phyloP scores from a whole-genome alignment of 1,139 yeast genomes.

The Yarrowia galli region DNA sequence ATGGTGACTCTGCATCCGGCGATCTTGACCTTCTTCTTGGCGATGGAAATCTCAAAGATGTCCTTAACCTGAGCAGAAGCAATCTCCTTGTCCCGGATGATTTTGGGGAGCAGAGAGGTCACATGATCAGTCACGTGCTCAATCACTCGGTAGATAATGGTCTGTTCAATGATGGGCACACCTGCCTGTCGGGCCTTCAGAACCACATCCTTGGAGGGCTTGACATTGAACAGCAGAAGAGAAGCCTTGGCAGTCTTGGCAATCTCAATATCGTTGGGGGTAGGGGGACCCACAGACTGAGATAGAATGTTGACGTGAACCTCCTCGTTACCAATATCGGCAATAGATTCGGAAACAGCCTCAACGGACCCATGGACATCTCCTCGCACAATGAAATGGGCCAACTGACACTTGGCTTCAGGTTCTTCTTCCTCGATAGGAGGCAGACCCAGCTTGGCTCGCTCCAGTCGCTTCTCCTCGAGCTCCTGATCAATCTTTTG shows the following conservation, averaged over 20 bases:
- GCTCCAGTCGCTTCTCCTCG: constrained; percentile 47
- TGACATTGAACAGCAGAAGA: constrained; percentile 79
- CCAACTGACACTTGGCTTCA: constrained; percentile 46
- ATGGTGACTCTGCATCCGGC: constrained; percentile 89
- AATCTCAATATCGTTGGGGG: constrained; percentile 80
- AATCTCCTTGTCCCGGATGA: constrained; percentile 67
- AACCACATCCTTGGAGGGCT: constrained; percentile 68
- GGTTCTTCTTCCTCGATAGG: constrained; percentile 43
- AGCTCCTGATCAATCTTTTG: constrained; percentile 57
- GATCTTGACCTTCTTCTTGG: constrained; percentile 62
- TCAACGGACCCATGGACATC: constrained; percentile 82
- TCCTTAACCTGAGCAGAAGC: constrained; percentile 77
- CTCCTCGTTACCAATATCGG: constrained; percentile 84
- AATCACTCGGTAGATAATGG: constrained; percentile 84
- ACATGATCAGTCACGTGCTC: constrained; percentile 80
- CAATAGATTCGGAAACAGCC: constrained; percentile 75
- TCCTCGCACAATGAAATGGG: constrained; percentile 76
- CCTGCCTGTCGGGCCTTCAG: constrained; percentile 65
- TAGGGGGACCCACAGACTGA: constrained; percentile 84
- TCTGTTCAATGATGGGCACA: constrained; percentile 70
- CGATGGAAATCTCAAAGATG: constrained; percentile 69
- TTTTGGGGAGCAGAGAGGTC: constrained; percentile 68
- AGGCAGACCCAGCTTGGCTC: constrained; percentile 49
- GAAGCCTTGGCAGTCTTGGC: constrained; percentile 79
- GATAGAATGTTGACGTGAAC: constrained; percentile 72